Conservation (phyloP, 306 rosid genomes). For the Trifolium repens region DNA sequence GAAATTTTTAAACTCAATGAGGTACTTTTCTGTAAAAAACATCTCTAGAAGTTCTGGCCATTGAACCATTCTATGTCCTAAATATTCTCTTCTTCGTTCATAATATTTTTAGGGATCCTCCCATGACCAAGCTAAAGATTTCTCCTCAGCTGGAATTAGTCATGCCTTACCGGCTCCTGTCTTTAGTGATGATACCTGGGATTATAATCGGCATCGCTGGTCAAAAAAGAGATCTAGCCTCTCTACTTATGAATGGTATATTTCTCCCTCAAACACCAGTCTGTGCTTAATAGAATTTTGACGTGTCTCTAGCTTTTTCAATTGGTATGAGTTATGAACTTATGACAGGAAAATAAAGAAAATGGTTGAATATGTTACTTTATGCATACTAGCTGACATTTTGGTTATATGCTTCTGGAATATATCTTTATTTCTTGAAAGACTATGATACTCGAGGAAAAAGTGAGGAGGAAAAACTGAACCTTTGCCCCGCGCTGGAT, state of each 20-base stretch:
- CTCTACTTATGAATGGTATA: constrained; percentile 82
- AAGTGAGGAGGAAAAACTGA: too few species aligned
- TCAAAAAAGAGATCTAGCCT: constrained; percentile 69
- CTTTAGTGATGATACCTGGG: constrained; percentile 77
- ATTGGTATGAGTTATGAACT: constrained; percentile 30
- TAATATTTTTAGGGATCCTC: constrained; percentile 52
- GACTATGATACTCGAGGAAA: not conserved
- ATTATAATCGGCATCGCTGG: constrained; percentile 72
- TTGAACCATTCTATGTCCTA: constrained; percentile 15
- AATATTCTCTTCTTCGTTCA: constrained; percentile 18
- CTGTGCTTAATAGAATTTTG: constrained; percentile 10
- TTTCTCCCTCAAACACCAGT: constrained; percentile 31
- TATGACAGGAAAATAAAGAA: constrained; percentile 26
- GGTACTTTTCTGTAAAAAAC: constrained; percentile 45
- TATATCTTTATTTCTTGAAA: not conserved
- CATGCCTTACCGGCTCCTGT: constrained; percentile 50
- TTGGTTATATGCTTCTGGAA: not conserved
- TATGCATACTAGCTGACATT: constrained; percentile 32
- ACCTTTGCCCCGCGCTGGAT: not conserved
- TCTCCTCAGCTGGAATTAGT: constrained; percentile 45
- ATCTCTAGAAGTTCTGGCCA: constrained; percentile 12
- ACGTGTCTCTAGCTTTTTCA: constrained; percentile 27
- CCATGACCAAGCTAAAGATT: constrained; percentile 42
- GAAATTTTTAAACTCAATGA: constrained; percentile 52
- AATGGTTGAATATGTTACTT: constrained; percentile 23